Evolutionary conservation across 2,329 filamentous ascomycete species (phyloP), one percentile per base, ranked within the genome.

Genomic region (Didymella segeticola): DNA sequence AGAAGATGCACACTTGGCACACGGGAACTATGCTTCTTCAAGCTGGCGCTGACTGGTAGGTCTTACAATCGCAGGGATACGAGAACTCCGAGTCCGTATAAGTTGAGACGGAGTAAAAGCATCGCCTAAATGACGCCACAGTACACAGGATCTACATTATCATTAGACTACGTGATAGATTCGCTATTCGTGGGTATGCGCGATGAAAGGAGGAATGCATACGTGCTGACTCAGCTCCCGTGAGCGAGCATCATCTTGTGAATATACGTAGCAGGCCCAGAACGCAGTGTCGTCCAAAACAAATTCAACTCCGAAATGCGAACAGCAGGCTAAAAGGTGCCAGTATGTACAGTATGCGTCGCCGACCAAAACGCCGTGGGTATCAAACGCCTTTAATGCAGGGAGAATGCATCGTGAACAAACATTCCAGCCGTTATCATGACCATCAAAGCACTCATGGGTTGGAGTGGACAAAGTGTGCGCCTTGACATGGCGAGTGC

Each of bases 371-470:
- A 57, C 51, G 47, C 56, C 42, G 42, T 60, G 67, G 69, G 66
- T 72, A 70, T 72, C 64, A 59, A 72, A 71, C 68, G 69, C 68
- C 68, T 56, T 57, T 56, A 60, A 72, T 68, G 64, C 63, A 56
- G 41, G 55, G 55, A 64, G 56, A 56, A 47, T 62, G 54, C 54
- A 61, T 56, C 43, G 43, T 42, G 25, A 43, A 53, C 61, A 55
- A 45, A 47, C 60, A 48, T 25, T 62, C 47, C 43, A 65, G 26
- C 63, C 60, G 46, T 63, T 43, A 38, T 60, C 50, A 37, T 43
- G 29, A 29, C 38, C 56, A 48, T 43, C 20, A 47, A 14, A 15
- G 11, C 29, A 26, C 17, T 72, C 63, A 72, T 7, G 71, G 71
- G 48, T 72, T 71, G 4, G 71, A 61, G 55, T 73, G 70, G 25